Conservation (phyloP, 2,329 filamentous ascomycete species). For the Dendryphion nanum region DNA sequence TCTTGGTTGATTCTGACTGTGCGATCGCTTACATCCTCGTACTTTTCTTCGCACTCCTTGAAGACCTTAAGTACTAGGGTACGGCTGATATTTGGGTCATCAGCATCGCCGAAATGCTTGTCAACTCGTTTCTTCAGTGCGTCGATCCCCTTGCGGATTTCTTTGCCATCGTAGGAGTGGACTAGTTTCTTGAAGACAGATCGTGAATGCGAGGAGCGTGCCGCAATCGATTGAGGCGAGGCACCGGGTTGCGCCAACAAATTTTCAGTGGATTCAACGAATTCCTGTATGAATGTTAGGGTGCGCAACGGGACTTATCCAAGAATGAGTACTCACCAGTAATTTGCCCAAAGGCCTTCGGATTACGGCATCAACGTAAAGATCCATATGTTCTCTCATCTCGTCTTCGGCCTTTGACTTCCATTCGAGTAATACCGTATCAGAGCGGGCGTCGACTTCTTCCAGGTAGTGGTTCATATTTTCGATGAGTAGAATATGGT, state of each 20-base stretch:
- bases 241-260: constrained; percentile 55
- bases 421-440: constrained; percentile 80
- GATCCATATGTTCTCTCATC: constrained; percentile 79
- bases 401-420: constrained; percentile 74
- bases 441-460: constrained; percentile 73
- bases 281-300: constrained; percentile 57
- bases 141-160: constrained; percentile 87
- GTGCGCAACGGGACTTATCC: neutral
- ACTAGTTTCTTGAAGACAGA: constrained; percentile 83
- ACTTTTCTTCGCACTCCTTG: constrained; percentile 59
- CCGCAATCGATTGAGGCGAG: constrained; percentile 63
- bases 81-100: constrained; percentile 66
- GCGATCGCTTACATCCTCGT: constrained; percentile 55
- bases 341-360: constrained; percentile 85
- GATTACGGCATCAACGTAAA: constrained; percentile 87
- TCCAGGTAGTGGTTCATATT: constrained; percentile 99
- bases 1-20: constrained; percentile 41
- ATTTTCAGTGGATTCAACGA: constrained; percentile 83
- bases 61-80: constrained; percentile 60
- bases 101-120: constrained; percentile 93
- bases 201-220: constrained; percentile 80
- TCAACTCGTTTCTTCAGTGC: constrained; percentile 86
- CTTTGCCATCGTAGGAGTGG: constrained; percentile 74
- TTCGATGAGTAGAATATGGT: constrained; percentile 94
- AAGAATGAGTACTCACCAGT: constrained; percentile 47